A percentile compares a stretch with the other conserved stretches of the same genome.
phyloP scores from a whole-genome alignment of 2,329 filamentous ascomycete genomes.

The Aspergillus fijiensis region DNA sequence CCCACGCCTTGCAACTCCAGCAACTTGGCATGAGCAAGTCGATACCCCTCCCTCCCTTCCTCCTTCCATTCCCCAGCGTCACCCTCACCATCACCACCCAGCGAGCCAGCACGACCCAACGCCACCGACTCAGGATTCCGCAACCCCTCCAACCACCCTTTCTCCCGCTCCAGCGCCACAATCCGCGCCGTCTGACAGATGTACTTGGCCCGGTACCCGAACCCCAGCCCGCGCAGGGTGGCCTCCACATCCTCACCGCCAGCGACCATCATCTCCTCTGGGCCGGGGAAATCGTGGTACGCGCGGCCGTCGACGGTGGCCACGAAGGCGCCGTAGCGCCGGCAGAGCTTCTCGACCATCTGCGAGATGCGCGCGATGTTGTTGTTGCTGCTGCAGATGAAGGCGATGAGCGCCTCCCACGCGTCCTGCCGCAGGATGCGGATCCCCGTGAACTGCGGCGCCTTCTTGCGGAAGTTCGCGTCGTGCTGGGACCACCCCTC shows the following conservation, averaged over 20 bases:
- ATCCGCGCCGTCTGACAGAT: conserved; percentile 81
- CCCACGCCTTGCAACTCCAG: conserved; percentile 83
- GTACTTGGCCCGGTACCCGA: conserved; percentile 93
- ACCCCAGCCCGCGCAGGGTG: conserved; percentile 78
- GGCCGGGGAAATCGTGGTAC: conserved; percentile 85
- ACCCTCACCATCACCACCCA: conserved; percentile 43
- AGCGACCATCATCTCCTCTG: conserved; percentile 69
- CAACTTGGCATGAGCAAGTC: conserved; percentile 75
- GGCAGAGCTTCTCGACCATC: conserved; percentile 92
- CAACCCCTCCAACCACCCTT: conserved; percentile 73
- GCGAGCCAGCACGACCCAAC: conserved; percentile 46
- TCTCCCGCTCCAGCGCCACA: conserved; percentile 64
- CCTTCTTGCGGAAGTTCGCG: conserved; percentile 82
- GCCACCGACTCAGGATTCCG: conserved; percentile 72
- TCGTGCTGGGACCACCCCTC: conserved; percentile 83
- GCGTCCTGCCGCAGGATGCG: conserved; percentile 91
- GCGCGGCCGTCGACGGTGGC: conserved; percentile 66
- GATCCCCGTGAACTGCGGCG: conserved; percentile 83
- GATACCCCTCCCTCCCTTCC: conserved; percentile 65
- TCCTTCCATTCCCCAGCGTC: conserved; percentile 48
- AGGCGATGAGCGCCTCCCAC: conserved; percentile 90
- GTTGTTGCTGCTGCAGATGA: conserved; percentile 99
- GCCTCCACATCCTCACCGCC: conserved; percentile 64
- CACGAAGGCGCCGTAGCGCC: conserved; percentile 77
- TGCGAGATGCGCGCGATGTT: conserved; percentile 93